These are phyloP conservation scores for Metroxylon sagu DNA, from an alignment of 176 grass and related monocot genomes.

Conservation along the genomic window DNA sequence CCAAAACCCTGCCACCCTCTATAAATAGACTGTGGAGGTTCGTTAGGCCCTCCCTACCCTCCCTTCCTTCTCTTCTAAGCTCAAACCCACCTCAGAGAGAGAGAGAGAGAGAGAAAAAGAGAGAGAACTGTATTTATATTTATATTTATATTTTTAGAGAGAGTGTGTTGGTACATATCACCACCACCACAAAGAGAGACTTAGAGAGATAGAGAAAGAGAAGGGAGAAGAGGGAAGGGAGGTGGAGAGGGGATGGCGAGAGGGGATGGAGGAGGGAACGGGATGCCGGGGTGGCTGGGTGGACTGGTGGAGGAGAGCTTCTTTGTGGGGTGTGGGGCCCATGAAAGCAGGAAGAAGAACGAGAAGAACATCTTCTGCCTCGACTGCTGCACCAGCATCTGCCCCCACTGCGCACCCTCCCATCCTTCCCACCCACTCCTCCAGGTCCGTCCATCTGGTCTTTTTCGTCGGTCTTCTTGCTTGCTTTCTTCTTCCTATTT, in stretches of 20 bases:
- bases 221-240: neutral
- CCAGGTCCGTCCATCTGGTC: constrained; percentile 31
- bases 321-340: constrained; percentile 62
- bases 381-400: constrained; percentile 78
- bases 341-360: constrained; percentile 76
- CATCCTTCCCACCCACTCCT: constrained; percentile 68
- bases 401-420: constrained; percentile 59
- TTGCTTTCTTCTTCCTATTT: neutral
- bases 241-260: neutral
- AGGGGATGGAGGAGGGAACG: neutral
- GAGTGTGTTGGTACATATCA: neutral
- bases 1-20: constrained; percentile 15
- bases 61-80: neutral
- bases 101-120: neutral
- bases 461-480: neutral
- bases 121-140: neutral
- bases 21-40: constrained; percentile 28
- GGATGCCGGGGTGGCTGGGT: constrained; percentile 58
- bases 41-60: neutral
- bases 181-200: neutral
- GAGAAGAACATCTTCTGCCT: constrained; percentile 99
- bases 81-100: neutral
- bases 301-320: constrained; percentile 71
- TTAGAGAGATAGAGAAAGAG: neutral
- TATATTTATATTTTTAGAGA: neutral